phyloP scores from a whole-genome alignment of 2,329 filamentous ascomycete genomes.

The Sordariomycetes sp. region DNA sequence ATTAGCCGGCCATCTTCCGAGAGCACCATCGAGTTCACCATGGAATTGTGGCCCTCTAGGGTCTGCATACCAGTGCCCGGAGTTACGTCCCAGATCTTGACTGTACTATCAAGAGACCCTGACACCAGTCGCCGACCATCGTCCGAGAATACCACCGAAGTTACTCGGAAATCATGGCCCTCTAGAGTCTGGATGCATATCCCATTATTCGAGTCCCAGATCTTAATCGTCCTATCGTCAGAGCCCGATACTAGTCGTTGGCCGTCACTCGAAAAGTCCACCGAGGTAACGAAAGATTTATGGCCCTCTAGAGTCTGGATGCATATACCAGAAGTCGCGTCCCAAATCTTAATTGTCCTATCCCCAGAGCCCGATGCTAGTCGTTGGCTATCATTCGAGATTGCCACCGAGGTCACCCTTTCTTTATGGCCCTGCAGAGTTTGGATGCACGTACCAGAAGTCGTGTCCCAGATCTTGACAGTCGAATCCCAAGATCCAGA shows the following conservation, averaged over 20 bases:
- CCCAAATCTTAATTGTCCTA: conserved; percentile 6
- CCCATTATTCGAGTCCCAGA: conserved; percentile 7
- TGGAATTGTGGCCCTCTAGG: neutral
- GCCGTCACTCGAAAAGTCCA: conserved; percentile 2
- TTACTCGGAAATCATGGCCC: conserved; percentile 1
- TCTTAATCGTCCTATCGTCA: conserved; percentile 2
- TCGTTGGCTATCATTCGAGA: conserved; percentile 1
- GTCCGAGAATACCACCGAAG: neutral
- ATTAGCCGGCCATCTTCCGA: neutral
- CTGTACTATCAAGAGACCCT: neutral
- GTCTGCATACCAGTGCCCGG: neutral
- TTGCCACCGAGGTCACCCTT: conserved; percentile 2
- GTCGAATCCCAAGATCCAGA: conserved; percentile 3
- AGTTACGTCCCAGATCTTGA: conserved; percentile 2
- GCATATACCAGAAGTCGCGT: conserved; percentile 1
- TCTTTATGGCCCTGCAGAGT: conserved; percentile 2
- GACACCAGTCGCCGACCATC: conserved; percentile 1
- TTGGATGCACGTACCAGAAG: neutral
- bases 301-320: conserved; percentile 6
- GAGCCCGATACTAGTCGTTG: conserved; percentile 4
- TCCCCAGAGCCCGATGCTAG: conserved; percentile 3
- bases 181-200: conserved; percentile 5
- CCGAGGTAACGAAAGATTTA: neutral
- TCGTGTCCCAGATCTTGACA: conserved; percentile 3
- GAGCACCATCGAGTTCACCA: neutral